A percentile compares a stretch with the other conserved stretches of the same genome.
These are phyloP conservation scores for Lecanicillium sp. DNA, from an alignment of 2,329 filamentous ascomycete species.

Conservation along the genomic window DNA sequence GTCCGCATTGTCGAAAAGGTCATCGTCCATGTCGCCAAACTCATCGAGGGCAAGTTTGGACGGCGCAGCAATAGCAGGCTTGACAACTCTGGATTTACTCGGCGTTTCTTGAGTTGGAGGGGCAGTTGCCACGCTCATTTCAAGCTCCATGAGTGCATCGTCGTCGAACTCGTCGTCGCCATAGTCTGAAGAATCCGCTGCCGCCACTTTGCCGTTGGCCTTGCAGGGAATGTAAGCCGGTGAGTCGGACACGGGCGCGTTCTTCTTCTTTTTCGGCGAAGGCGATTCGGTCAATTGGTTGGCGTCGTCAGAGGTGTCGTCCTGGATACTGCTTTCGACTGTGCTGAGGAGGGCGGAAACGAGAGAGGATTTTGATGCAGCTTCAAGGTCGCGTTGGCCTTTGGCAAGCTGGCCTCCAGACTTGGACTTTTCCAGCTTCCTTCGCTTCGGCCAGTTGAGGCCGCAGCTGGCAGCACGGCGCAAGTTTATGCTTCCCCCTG, in stretches of 20 bases:
- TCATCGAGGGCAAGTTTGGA: constrained; percentile 42
- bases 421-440: constrained; percentile 49
- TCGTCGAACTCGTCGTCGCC: constrained; percentile 55
- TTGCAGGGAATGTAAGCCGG: not conserved
- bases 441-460: constrained; percentile 64
- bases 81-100: constrained; percentile 13
- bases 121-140: constrained; percentile 32
- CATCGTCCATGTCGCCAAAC: constrained; percentile 62
- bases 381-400: constrained; percentile 36
- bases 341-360: constrained; percentile 61
- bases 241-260: constrained; percentile 1
- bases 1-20: constrained; percentile 44
- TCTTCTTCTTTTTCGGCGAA: constrained; percentile 36
- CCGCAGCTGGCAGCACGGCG: constrained; percentile 65
- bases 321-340: constrained; percentile 50
- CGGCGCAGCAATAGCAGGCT: constrained; percentile 12
- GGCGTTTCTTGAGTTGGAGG: constrained; percentile 20
- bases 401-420: constrained; percentile 27
- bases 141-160: constrained; percentile 50
- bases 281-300: constrained; percentile 34
- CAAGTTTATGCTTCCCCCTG: constrained; percentile 40
- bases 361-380: constrained; percentile 49
- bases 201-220: constrained; percentile 3
- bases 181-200: constrained; percentile 40
- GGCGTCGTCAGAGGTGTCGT: constrained; percentile 29